Evolutionary conservation across 2,329 filamentous ascomycete genomes (phyloP).

Genomic region (Rutstroemia sp.): DNA sequence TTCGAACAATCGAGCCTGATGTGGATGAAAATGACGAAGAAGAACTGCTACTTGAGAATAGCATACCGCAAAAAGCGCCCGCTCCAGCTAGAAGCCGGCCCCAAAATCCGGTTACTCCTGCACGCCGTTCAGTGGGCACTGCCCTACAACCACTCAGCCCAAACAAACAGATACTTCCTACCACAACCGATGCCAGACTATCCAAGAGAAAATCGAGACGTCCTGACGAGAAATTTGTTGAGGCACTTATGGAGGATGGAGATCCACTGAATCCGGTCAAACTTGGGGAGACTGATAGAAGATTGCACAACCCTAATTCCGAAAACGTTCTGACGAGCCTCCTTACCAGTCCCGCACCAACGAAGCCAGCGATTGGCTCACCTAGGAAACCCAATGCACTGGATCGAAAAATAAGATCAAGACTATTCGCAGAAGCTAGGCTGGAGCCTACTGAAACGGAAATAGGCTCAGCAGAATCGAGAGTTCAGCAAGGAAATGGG

Average conservation of each 20-base stretch:
- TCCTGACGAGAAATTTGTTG: conserved; percentile 12
- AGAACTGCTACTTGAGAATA: conserved; percentile 2
- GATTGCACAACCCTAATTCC: background rate
- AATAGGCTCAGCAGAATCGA: too few relatives aligned
- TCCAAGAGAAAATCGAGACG: conserved; percentile 15
- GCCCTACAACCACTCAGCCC: conserved; percentile 22
- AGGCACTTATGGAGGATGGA: conserved; percentile 22
- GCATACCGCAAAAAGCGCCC: background rate
- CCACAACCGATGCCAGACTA: conserved; percentile 13
- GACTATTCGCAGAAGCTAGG: background rate
- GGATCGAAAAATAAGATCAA: background rate
- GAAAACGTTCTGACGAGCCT: conserved; percentile 12
- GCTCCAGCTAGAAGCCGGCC: background rate
- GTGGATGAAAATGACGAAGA: background rate
- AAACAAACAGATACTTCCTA: conserved; percentile 23
- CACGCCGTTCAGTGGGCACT: conserved; percentile 4
- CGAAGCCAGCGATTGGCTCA: background rate
- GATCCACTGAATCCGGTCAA: background rate
- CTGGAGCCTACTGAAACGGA: background rate
- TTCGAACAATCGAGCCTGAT: conserved; percentile 1
- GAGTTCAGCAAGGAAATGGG: background rate
- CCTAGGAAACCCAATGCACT: background rate
- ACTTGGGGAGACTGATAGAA: background rate
- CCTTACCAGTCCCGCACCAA: conserved; percentile 9
- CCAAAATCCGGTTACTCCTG: conserved; percentile 7